Base-by-base conservation (phyloP, 2,329 filamentous ascomycete species). In the Phialophora verrucosa region DNA sequence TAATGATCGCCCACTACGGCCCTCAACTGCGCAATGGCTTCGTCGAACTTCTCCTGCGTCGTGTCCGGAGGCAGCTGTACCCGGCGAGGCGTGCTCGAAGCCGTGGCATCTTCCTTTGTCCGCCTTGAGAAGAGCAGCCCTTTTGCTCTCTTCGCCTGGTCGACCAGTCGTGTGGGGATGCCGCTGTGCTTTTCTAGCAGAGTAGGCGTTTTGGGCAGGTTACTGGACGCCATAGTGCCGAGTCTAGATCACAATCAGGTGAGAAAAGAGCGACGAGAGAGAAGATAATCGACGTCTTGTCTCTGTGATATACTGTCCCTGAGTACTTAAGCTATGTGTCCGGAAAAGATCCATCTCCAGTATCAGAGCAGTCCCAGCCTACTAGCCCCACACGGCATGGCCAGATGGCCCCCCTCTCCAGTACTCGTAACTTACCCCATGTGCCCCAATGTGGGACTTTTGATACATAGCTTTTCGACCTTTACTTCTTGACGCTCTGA, bases 111-210 rank as follows among this genome's bases (percentile, higher is more conserved):
- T 4, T 14, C 29, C 38, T 50, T 63, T 27, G 60, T 63, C 29
- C 60, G 51, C 17, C 60, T 42, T 11, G 60, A 63, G 51, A 63
- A 63, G 12, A 63, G 29, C 23, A 63, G 51, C 23, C 38, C 60
- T 56, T 63, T 63, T 11, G 60, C 60, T 57, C 60, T 44, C 38
- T 57, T 56, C 17, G 60, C 60, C 51, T 63, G 60, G n/a, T 56
- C 42, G 12, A 56, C 53, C 60, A 63, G n/a, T 5, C 60, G 27
- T 8, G 51, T 57, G 23, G 60, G 60, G 10, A 63, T 20, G 23
- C 60, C 60, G 38, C 60, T 63, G 23, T 63, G 60, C n/a, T 32
- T 56, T 23, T 63, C 60, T 20, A 54, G 44, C 31, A 63, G 60
- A 11, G 60, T 63, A 11, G 60, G 60, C 20, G 60, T 63, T 4